Conservation (phyloP, 371 early-diverging fungal genomes). For the Rhizopus microsporus region DNA sequence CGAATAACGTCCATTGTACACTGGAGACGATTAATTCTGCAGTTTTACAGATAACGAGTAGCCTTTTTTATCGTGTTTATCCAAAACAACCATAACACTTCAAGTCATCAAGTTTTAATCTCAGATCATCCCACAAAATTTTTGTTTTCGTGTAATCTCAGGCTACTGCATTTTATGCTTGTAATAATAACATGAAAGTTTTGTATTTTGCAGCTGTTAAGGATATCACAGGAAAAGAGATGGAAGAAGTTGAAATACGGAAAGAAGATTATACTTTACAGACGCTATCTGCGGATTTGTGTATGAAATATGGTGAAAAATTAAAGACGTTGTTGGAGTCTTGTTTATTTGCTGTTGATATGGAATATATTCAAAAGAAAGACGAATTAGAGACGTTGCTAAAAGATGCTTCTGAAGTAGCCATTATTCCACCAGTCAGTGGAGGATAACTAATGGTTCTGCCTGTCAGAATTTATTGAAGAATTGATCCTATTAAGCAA, state of each 20-base stretch:
- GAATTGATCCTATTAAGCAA: too few relatives aligned
- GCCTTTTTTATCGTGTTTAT: too few relatives aligned
- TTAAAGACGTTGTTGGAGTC: conserved; percentile 45
- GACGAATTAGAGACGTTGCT: conserved; percentile 32
- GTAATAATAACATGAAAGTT: conserved; percentile 29
- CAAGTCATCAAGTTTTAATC: too few relatives aligned
- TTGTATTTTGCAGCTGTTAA: conserved; percentile 67
- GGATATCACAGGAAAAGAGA: conserved; percentile 51
- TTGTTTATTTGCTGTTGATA: conserved; percentile 67
- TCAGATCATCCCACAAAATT: too few relatives aligned
- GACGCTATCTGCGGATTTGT: conserved; percentile 33
- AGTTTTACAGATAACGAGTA: too few relatives aligned
- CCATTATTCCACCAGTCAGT: conserved; percentile 77
- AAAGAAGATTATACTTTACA: conserved; percentile 24
- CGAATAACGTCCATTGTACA: too few relatives aligned
- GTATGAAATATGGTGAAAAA: conserved; percentile 39
- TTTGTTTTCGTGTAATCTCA: too few relatives aligned
- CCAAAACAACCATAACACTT: too few relatives aligned
- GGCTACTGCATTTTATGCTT: too few relatives aligned
- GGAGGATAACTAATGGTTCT: conserved; percentile 54
- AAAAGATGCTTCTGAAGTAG: conserved; percentile 61
- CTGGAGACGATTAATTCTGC: too few relatives aligned
- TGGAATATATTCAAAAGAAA: conserved; percentile 64
- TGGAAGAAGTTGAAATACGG: conserved; percentile 41
- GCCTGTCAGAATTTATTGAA: too few relatives aligned